Percentiles rank a stretch among this genome's conserved stretches.
These are phyloP conservation scores for Vitis hybrid DNA, from an alignment of 177 flowering plant species.

Conservation along the genomic window DNA sequence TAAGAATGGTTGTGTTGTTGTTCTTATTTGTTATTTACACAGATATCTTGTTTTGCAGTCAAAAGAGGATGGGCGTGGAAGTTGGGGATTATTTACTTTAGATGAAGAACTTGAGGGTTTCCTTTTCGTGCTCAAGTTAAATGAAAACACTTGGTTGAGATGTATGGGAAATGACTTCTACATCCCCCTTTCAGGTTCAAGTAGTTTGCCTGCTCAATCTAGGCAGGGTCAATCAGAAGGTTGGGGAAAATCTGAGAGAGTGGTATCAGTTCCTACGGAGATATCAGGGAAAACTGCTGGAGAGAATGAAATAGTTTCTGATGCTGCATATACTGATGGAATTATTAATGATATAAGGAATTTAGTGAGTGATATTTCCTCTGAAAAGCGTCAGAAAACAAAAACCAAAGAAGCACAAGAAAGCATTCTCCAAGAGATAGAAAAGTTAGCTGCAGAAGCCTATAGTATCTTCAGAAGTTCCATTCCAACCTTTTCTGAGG, in stretches of 20 bases:
- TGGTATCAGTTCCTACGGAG: slow-evolving; percentile 10
- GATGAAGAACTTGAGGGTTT: slow-evolving; percentile 58
- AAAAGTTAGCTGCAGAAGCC: slow-evolving; percentile 98
- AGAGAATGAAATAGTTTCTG: slow-evolving; percentile 24
- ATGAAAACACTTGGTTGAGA: slow-evolving; percentile 73
- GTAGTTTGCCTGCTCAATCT: slow-evolving; percentile 17
- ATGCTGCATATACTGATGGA: slow-evolving; percentile 54
- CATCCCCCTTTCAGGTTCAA: slow-evolving; percentile 54
- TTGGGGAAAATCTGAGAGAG: slow-evolving; percentile 14
- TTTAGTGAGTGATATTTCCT: slow-evolving; percentile 76
- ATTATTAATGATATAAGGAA: slow-evolving; percentile 77
- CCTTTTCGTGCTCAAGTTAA: slow-evolving; percentile 82
- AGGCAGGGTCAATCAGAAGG: slow-evolving; percentile 21
- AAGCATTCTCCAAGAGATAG: slow-evolving; percentile 87
- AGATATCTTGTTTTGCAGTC: slow-evolving; percentile 41
- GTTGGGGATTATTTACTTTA: slow-evolving; percentile 57
- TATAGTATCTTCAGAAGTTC: slow-evolving; percentile 86
- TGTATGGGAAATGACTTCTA: slow-evolving; percentile 70
- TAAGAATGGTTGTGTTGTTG: not conserved
- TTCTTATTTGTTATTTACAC: slow-evolving; percentile 1
- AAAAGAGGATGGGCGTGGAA: slow-evolving; percentile 58
- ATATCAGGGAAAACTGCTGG: slow-evolving; percentile 26
- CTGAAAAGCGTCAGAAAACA: slow-evolving; percentile 52
- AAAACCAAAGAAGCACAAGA: slow-evolving; percentile 67
- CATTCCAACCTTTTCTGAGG: slow-evolving; percentile 51